Conservation (phyloP, 2,329 filamentous ascomycete genomes). For the Colletotrichum sp. region DNA sequence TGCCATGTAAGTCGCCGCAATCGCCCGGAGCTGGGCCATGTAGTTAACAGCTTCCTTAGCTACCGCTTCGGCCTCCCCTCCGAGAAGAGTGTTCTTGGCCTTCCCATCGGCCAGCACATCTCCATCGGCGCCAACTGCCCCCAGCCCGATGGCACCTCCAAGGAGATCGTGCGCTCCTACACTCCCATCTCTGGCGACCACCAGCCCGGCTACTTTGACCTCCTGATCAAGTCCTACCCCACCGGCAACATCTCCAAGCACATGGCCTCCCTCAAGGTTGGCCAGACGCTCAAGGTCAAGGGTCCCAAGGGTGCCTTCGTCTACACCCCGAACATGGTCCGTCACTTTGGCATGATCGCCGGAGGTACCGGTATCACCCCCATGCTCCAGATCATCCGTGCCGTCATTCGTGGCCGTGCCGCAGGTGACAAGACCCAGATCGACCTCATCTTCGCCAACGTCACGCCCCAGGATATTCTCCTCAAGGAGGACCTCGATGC, state of each 20-base stretch:
- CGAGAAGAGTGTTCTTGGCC: conserved; percentile 82
- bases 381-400: conserved; percentile 95
- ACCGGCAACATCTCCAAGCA: conserved; percentile 97
- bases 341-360: conserved; percentile 96
- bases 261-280: conserved; percentile 81
- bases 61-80: conserved; percentile 92
- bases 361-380: conserved; percentile 97
- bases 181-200: conserved; percentile 91
- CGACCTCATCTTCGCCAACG: conserved; percentile 96
- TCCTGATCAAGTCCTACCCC: conserved; percentile 97
- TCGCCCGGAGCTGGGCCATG: neutral
- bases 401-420: conserved; percentile 81
- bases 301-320: conserved; percentile 98
- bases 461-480: conserved; percentile 90
- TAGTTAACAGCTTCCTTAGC: conserved; percentile 44
- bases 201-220: conserved; percentile 89
- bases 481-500: conserved; percentile 90
- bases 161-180: conserved; percentile 90
- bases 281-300: conserved; percentile 86
- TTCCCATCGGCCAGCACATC: conserved; percentile 98
- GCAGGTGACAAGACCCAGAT: conserved; percentile 86
- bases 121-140: conserved; percentile 82
- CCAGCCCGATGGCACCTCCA: conserved; percentile 71
- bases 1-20: conserved; percentile 72
- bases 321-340: conserved; percentile 96